Evolutionary conservation across 768 basidiomycete genomes (phyloP), one percentile per base, ranked within the genome.

Genomic region (Trametes cubensis): DNA sequence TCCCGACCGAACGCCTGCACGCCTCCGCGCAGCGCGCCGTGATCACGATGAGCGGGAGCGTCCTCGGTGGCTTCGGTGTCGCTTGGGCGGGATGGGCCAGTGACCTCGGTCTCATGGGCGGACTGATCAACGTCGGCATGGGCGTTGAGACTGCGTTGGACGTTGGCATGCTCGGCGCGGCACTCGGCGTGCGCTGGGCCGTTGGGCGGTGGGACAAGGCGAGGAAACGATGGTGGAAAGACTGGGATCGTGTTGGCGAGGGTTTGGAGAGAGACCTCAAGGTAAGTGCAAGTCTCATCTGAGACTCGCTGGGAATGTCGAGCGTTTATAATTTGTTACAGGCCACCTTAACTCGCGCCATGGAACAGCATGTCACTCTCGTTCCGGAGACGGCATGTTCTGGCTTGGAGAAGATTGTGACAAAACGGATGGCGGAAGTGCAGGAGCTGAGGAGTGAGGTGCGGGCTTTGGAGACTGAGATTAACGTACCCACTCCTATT

Each of bases 121-220:
- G 72, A 0, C 41, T 70, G 15, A 48, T 76, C 71, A 81, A 70
- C 74, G 78, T 66, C 54, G 78, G 80, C 3, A 68, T 85, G 56
- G 84, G 88, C 64, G 73, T 81, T 7, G 79, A 78, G 41, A 89
- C 86, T 2, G 84, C 85, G 1, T 69, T 86, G 26, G 88, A 87
- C 2, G 72, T 83, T 0, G 88, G 87, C 14, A 76, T 81, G 57
- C 70, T 93, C 13, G 74, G 79, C 20, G 77, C 80, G 0, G 70
- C 81, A 6, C 66, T 73, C 3, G 81, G 84, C 48, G 62, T 89
- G 44, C 76, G 88, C 44, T 89, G 87, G 86, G 82, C 81, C 1
- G 77, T 88, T 6, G 81, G 83, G 14, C 78, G 77, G 61, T 92
- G 89, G 88, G 88, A 90, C 59, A 83, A 78, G 65, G 84, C 85